phyloP scores from a whole-genome alignment of 352 stramenopile species.

The Globisporangium cylindrosporum region DNA sequence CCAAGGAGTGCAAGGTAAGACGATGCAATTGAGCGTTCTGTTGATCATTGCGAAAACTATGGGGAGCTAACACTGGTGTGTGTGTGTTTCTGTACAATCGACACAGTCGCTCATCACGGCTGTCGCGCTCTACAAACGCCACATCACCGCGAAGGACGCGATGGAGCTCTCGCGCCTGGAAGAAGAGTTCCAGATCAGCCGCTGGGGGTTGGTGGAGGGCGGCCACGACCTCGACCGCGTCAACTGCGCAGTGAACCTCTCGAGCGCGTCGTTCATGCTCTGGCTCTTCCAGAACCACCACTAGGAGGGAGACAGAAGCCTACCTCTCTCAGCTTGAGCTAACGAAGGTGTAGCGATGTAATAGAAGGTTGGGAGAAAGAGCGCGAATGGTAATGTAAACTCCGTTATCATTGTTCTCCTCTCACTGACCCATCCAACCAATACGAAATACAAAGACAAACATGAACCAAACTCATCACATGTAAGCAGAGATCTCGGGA shows the following conservation, averaged over 20 bases:
- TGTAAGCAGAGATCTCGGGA: background rate
- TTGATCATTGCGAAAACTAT: background rate
- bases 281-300: conserved; percentile 78
- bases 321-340: too few species aligned
- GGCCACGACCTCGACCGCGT: conserved; percentile 88
- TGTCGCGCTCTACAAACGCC: conserved; percentile 76
- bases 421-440: conserved; percentile 1
- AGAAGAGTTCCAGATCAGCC: conserved; percentile 88
- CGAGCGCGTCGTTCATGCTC: conserved; percentile 82
- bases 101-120: conserved; percentile 77
- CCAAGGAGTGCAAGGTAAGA: conserved; percentile 84
- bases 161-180: conserved; percentile 83
- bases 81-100: conserved; percentile 2
- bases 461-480: background rate
- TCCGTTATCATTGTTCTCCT: background rate
- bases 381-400: conserved; percentile 2
- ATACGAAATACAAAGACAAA: conserved; percentile 2
- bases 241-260: conserved; percentile 80
- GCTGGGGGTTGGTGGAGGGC: conserved; percentile 86
- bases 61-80: background rate
- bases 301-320: conserved; percentile 15
- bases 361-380: background rate
- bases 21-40: background rate
- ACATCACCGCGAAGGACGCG: conserved; percentile 83
- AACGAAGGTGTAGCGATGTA: background rate